Base-by-base conservation (phyloP, 768 basidiomycete genomes). In the Mrakia gelida region DNA sequence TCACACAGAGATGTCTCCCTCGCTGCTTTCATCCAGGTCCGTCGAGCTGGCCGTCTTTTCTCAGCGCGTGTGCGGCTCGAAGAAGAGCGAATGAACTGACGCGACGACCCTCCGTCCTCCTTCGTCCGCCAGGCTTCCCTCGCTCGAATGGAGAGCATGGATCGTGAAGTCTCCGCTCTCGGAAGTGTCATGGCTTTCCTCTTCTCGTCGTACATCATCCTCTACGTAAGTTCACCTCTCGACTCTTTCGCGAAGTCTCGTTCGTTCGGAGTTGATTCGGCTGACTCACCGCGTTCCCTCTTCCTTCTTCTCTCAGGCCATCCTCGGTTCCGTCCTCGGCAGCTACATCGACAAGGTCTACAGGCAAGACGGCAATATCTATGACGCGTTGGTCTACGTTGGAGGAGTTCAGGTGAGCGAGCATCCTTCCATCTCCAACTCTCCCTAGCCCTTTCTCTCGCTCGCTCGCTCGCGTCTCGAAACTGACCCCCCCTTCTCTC, bases 161-260 rank as follows among this genome's bases (percentile, higher is more conserved):
- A 72, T 32, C 16, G 30, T 1, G 79, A 80, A 23, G 82, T 84
- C 68, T 81, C 79, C 28, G 81, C 83, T 28, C 81, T 84, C 71
- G 82, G 82, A 26, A 79, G 81, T 10, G 83, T 84, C 78, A 83
- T 83, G 81, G 80, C 82, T 13, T 83, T 84, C 82, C 76, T 77
- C 6, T 77, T 54, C 76, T 71, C 71, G 54, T 61, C 68, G 3
- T 77, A 77, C 76, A 77, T 77, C 56, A 72, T 77, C 70, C 18
- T 77, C 34, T 77, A 77, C 76, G 80, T 77, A 21, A 72, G 79
- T 80, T n/a, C 34, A 67, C 1, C 15, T 23, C 18, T 63, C 13
- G n/a, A 3, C 26, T 32, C 38, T 7, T 41, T 23, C 13, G 3
- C 38, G 32, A 34, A 28, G 1, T 15, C 26, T 21, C 18, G 63